These are phyloP conservation scores for Saccharomycopsis sp. DNA, from an alignment of 805 yeast genomes.

Conservation along the genomic window DNA sequence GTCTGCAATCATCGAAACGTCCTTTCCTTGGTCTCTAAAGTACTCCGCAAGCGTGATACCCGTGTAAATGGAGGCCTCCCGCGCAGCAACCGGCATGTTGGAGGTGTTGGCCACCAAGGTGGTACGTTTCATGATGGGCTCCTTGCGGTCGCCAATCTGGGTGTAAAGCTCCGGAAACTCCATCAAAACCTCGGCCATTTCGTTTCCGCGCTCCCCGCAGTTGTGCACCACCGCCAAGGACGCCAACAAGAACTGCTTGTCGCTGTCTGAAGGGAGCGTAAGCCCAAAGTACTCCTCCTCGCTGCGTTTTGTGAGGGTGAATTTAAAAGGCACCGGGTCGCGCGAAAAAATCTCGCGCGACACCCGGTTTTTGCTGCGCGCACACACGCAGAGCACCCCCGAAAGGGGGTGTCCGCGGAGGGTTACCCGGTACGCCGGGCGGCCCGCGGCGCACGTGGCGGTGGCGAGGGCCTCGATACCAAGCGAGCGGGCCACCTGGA, in stretches of 20 bases:
- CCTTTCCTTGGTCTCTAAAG: constrained; percentile 99
- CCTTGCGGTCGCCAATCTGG: constrained; percentile 86
- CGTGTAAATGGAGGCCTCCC: constrained; percentile 99
- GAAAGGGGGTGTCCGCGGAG: too few relatives aligned
- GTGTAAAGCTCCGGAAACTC: constrained; percentile 98
- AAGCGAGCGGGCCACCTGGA: constrained; percentile 36
- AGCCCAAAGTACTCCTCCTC: constrained; percentile 36
- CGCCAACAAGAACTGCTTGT: constrained; percentile 38
- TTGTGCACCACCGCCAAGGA: constrained; percentile 32
- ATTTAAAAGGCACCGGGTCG: constrained; percentile 26
- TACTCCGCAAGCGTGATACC: constrained; percentile 98
- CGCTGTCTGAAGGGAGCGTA: constrained; percentile 34
- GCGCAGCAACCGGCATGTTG: constrained; percentile 99
- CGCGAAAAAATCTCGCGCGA: constrained; percentile 22
- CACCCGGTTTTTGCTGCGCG: constrained; percentile 22
- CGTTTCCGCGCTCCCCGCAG: constrained; percentile 95
- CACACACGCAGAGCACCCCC: constrained; percentile 27
- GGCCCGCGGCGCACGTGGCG: too few relatives aligned
- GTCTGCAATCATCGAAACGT: constrained; percentile 99
- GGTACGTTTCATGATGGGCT: constrained; percentile 99
- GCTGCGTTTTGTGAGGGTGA: constrained; percentile 26
- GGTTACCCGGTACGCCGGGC: too few relatives aligned
- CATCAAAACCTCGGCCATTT: constrained; percentile 99
- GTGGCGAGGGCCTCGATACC: constrained; percentile 35
- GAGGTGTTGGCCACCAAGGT: constrained; percentile 98